Base-by-base conservation (phyloP, 2,329 filamentous ascomycete species). In the Arthrobotrys musiformis region DNA sequence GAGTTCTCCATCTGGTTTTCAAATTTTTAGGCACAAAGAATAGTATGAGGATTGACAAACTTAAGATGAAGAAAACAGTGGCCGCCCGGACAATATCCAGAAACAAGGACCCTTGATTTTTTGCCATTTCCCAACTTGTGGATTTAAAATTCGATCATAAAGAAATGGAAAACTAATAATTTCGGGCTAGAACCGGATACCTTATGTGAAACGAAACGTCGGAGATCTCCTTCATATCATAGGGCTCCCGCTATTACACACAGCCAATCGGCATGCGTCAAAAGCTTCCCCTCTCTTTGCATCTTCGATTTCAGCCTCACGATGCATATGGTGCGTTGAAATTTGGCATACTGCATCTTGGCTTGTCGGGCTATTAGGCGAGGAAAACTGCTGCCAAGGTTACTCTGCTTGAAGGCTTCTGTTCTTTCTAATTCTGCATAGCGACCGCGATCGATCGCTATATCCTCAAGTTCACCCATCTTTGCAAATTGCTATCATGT, bases 391-490 rank as follows among this genome's bases (percentile, higher is more conserved):
- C 50, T 15, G 50, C 50, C 50, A 54, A 54, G 50, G 11, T 35
- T 28, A n/a, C 50, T 17, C 19, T 28, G 13, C 24, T 30, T 13
- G 24, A 48, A 48, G 44, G 22, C 19, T 30, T 30, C 15, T n/a
- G 24, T 28, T 52, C 22, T 35, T 17, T 44, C 11, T 52, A 33
- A 9, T 13, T 56, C 28, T 19, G 28, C 17, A 13, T 2, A 2
- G 50, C 28, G 35, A 35, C 22, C 33, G 50, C 50, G 28, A 56
- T 56, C 50, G 28, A 56, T 56, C 15, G 50, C 50, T 15, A 56
- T 56, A 1, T 42, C 7, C n/a, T 7, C 19, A 1, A 17, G n/a
- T n/a, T n/a, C n/a, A n/a, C n/a, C n/a, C n/a, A n/a, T n/a, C n/a
- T n/a, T n/a, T n/a, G n/a, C n/a, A n/a, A n/a, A n/a, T n/a, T n/a